Evolutionary conservation across 345 rosid species (phyloP).

Genomic region (Moricandia moricandioides): DNA sequence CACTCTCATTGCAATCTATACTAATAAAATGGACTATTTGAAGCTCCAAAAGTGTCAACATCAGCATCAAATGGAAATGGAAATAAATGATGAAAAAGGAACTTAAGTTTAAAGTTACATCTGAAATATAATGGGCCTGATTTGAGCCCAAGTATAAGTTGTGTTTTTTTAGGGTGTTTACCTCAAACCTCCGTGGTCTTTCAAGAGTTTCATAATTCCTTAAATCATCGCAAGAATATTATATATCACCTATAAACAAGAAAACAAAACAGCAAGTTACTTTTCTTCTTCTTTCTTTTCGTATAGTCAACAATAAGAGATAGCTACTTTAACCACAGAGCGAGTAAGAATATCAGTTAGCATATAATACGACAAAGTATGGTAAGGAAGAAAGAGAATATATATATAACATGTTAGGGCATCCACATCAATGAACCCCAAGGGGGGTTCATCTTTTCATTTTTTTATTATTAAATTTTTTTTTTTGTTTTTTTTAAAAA

Average conservation of each 20-base stretch:
- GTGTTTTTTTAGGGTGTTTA: neutral
- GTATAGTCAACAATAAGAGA: neutral
- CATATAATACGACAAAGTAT: neutral
- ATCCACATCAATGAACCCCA: too few relatives aligned
- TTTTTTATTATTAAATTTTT: too few relatives aligned
- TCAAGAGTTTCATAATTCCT: neutral
- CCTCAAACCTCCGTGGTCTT: neutral
- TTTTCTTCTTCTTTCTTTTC: neutral
- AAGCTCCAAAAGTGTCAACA: too few relatives aligned
- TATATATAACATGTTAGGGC: neutral
- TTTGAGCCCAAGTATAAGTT: neutral
- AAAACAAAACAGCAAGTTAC: neutral
- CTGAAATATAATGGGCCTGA: slow-evolving; percentile 2
- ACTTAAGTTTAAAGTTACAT: too few relatives aligned
- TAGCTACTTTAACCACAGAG: neutral
- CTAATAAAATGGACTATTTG: too few relatives aligned
- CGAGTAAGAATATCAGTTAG: neutral
- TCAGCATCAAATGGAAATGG: too few relatives aligned
- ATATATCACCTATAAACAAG: neutral
- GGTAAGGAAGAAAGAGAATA: neutral
- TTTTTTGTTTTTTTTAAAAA: too few relatives aligned
- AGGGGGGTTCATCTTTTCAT: too few relatives aligned
- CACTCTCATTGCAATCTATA: neutral
- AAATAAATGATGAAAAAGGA: too few relatives aligned
- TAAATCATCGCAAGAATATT: neutral